Evolutionary conservation across 1,284 basidiomycete species (phyloP), one percentile per base, ranked within the genome.

Genomic region (Irpex lacteus): DNA sequence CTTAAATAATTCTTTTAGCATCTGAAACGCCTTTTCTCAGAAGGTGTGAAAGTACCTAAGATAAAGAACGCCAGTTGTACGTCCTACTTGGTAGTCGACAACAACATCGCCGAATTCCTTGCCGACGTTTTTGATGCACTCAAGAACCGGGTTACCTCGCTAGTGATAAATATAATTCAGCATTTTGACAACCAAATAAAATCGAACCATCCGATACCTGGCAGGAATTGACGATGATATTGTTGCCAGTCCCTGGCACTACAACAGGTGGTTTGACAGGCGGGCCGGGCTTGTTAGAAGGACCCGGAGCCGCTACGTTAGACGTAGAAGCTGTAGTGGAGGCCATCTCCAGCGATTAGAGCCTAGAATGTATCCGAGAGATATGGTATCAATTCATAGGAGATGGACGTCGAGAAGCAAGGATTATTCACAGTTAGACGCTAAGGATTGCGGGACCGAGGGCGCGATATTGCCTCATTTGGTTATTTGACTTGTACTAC

Each of bases 21-120:
- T n/a, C n/a, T n/a, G n/a, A n/a, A n/a, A n/a, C 32, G 32, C 32
- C 32, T 34, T 1, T 34, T 6, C 0, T 5, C 4, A 6, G 5
- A 34, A 34, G 3, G 32, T 5, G 0, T 6, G 11, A 21, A 69
- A 79, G 54, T 64, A 92, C 95, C 94, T 96, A 58, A 98, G 82
- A 72, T 91, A 98, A 34, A 98, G 77, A 3, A 96, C 90, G n/a
- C 95, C 93, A 5, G 94, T 95, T 32, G 95, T 97, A n/a, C 89
- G 83, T 19, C 96, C 96, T n/a, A 98, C 95, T 75, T 97, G 94
- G 74, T 94, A 98, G 75, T 99, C 98, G 3, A 92, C 89, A 3
- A 92, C 82, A 62, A 99, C 96, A 72, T 99, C 96, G 0, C 94
- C 93, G 71, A 95, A 98, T 76, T 99, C 96, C 78, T 96, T 97